Base-by-base conservation (phyloP, 768 basidiomycete species). In the Leccinum sublutescens region DNA sequence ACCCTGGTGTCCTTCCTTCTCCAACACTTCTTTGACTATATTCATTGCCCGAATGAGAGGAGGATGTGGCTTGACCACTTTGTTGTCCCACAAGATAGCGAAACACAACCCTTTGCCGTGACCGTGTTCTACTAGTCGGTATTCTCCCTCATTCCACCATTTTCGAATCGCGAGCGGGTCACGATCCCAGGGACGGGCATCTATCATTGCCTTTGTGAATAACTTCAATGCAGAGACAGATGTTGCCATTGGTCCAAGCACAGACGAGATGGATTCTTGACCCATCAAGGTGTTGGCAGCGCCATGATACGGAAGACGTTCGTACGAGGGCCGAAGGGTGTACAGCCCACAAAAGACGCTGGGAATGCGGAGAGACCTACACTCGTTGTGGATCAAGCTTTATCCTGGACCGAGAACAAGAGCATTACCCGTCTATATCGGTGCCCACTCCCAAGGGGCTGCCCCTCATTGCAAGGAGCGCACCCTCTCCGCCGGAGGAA, bases 401-500 rank as follows among this genome's bases (percentile, higher is more conserved):
- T 9, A 6, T 10, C 3, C 21, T 38, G 8, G 10, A 19, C 49
- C 29, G 9, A 17, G 40, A 53, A 38, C 8, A 21, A 31, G 48
- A 52, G 50, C 9, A 51, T 66, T 66, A 89, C 88, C 91, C 88
- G 59, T 85, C 89, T 60, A 93, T 84, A 69, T 94, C 93, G 19
- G 92, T 88, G 49, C 92, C 93, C 5, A 93, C 82, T 25, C 91
- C 89, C 65, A 83, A 56, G 5, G 77, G 75, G 38, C 75, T 76
- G 25, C 83, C 82, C 52, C 71, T 77, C 64, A 74, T 62, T 49
- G 65, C 87, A 40, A 95, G 71, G 3, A 95, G 80, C 0, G 92
- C 91, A 31, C 88, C 89, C 75, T 95, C 94, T 33, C 93, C 93
- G 5, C 94, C 93, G 3, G 88, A 89, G 1, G 91, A 94, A 0